Evolutionary conservation across 768 basidiomycete species (phyloP).

Genomic region (Russula virescens): DNA sequence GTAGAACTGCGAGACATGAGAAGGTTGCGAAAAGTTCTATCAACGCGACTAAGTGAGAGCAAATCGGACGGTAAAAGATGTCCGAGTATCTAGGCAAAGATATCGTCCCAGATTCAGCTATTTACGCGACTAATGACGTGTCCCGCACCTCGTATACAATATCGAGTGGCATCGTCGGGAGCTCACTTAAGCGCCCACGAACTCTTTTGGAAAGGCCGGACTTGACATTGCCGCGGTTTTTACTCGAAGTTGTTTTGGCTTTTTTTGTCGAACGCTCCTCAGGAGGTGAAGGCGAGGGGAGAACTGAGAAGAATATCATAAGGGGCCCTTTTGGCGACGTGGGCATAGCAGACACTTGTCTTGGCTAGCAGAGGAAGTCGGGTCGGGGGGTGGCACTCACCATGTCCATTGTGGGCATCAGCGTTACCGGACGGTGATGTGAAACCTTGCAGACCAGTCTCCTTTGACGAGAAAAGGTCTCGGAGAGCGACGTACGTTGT

Average conservation of each 20-base stretch:
- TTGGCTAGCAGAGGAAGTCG: not conserved
- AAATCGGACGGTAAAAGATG: conserved; percentile 32
- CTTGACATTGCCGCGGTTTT: not conserved
- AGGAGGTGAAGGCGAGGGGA: not conserved
- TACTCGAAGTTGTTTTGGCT: not conserved
- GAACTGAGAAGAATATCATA: not conserved
- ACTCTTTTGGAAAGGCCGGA: not conserved
- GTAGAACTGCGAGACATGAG: conserved; percentile 26
- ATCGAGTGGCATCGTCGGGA: conserved; percentile 28
- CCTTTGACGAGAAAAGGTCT: not conserved
- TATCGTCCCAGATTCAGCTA: not conserved
- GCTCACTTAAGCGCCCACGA: conserved; percentile 14
- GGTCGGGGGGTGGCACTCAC: not conserved
- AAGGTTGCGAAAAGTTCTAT: conserved; percentile 28
- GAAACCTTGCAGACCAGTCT: not conserved
- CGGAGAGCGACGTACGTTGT: not conserved
- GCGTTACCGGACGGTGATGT: not conserved
- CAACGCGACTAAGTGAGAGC: conserved; percentile 30
- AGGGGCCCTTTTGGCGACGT: not conserved
- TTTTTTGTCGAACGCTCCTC: not conserved
- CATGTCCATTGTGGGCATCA: not conserved
- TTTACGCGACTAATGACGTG: not conserved
- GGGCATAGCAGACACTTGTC: not conserved
- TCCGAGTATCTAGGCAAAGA: conserved; percentile 27
- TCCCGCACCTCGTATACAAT: conserved; percentile 28